Percentiles rank a stretch among this genome's conserved stretches.
These are phyloP conservation scores for Bonia amplexicaulis DNA, from an alignment of 176 grass and related monocot genomes.

Conservation along the genomic window DNA sequence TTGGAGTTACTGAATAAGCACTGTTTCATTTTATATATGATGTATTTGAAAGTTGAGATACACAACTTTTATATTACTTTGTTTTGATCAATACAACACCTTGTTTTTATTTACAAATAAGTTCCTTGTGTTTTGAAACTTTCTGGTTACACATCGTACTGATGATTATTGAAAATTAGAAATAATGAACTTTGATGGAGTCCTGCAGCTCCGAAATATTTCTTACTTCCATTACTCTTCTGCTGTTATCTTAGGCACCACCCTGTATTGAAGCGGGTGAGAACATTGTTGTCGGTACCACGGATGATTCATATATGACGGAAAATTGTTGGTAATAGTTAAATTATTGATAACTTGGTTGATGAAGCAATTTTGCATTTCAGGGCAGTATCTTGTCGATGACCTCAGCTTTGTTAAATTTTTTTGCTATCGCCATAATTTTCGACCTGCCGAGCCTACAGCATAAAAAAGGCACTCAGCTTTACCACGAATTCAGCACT, in stretches of 20 bases:
- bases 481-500: background rate
- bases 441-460: background rate
- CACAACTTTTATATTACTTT: background rate
- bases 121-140: background rate
- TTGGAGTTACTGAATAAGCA: background rate
- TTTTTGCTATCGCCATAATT: background rate
- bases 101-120: background rate
- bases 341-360: background rate
- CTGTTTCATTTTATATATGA: background rate
- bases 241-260: slow-evolving; percentile 59
- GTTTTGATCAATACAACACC: background rate
- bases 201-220: background rate
- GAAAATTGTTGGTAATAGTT: slow-evolving; percentile 25
- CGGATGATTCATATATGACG: slow-evolving; percentile 85
- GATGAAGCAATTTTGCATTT: slow-evolving; percentile 20
- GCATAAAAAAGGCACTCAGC: background rate
- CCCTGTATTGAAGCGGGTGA: slow-evolving; percentile 84
- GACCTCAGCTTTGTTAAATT: background rate
- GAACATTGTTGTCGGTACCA: slow-evolving; percentile 73
- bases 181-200: background rate
- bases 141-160: background rate
- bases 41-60: background rate
- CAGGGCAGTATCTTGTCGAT: slow-evolving; percentile 22
- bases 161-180: background rate
- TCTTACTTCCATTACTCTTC: slow-evolving; percentile 16